Conservation (phyloP, 2,329 filamentous ascomycete genomes). For the Cercospora sp. region DNA sequence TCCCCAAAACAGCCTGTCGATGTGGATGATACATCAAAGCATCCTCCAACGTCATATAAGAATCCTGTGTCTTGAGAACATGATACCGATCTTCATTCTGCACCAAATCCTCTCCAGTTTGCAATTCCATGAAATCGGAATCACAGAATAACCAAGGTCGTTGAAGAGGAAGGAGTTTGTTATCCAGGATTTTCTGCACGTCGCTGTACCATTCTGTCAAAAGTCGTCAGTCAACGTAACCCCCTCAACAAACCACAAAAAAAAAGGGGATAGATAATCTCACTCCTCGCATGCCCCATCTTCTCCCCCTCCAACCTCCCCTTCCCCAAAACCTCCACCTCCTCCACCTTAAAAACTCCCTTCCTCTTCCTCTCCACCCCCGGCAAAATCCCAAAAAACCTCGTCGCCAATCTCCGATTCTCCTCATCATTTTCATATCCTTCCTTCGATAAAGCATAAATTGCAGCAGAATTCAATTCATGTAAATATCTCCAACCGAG, state of each 20-base stretch:
- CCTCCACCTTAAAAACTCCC: background rate
- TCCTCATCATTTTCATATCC: slow-evolving; percentile 12
- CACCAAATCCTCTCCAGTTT: background rate
- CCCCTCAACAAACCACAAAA: no score
- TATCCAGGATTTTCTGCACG: background rate
- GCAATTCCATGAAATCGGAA: slow-evolving; percentile 12
- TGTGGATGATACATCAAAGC: background rate
- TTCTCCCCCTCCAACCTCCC: slow-evolving; percentile 5
- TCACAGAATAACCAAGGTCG: slow-evolving; percentile 11
- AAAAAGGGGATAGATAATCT: background rate
- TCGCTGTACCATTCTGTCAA: slow-evolving; percentile 4
- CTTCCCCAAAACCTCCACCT: background rate
- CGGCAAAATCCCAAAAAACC: slow-evolving; percentile 18
- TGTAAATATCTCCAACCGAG: background rate
- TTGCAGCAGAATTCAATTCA: slow-evolving; percentile 7
- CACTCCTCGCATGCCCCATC: background rate
- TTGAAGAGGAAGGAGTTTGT: background rate
- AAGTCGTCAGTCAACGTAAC: background rate
- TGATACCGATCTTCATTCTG: background rate
- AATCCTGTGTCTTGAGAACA: background rate
- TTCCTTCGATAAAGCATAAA: background rate
- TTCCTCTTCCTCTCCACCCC: slow-evolving; percentile 8
- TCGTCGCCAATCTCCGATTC: slow-evolving; percentile 13
- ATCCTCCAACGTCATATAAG: background rate
- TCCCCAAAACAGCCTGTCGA: background rate